Base-by-base conservation (phyloP, 2,329 filamentous ascomycete genomes). In the Chalaropsis thielavioides region DNA sequence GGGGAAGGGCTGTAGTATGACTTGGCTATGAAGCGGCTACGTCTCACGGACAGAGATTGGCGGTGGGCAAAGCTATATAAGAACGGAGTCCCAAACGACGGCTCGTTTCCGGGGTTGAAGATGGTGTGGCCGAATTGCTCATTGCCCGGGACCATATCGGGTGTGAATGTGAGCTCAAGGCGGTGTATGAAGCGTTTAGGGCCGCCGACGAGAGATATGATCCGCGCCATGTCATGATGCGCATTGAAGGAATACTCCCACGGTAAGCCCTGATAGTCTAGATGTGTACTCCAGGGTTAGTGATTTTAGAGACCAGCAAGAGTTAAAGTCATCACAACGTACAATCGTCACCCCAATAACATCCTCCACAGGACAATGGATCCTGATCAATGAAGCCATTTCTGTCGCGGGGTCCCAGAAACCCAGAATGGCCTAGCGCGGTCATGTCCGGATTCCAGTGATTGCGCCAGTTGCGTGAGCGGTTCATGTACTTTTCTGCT, bases 201-300 rank as follows among this genome's bases (percentile, higher is more conserved):
- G 0, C 85, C 85, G n/a, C 84, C 85, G 61, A 77, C 75, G 41
- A 80, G 74, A 1, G 76, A 69, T 64, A 88, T 78, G 63, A 86
- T 72, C 24, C 77, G 76, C 31, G 76, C 73, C 65, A 86, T 76
- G 72, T 89, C 86, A 72, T 89, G 86, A 61, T 86, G 81, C n/a
- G 83, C 94, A 67, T 85, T 85, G 77, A 86, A 85, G 4, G 80
- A 83, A 74, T 88, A 88, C 64, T 85, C 82, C 78, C 83, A 86
- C 0, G 84, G 80, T 8, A 80, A 77, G 10, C 76, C 84, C 72
- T 87, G 78, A 70, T 87, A 87, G 69, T 76, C 74, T 63, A 51
- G 19, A 41, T n/a, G 19, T 59, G 22, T 8, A 27, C 41, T 11
- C 15, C 11, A 0, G 4, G 24, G 22, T 58, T 58, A 31, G 24